Percentiles rank a stretch among this genome's conserved stretches.
phyloP scores from a whole-genome alignment of 768 basidiomycete species.

The Russula olivacea region DNA sequence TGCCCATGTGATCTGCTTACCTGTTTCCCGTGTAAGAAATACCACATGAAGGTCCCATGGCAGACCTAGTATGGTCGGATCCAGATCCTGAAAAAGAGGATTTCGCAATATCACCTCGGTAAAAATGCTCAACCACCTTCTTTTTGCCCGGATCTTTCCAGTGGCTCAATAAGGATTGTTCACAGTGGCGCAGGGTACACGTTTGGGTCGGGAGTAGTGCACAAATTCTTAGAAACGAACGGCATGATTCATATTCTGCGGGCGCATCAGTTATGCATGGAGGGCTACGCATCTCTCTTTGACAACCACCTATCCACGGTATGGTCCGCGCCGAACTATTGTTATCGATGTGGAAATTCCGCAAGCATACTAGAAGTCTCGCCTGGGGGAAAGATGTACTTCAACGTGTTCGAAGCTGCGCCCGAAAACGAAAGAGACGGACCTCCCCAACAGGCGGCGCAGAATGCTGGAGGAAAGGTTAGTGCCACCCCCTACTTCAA shows the following conservation, averaged over 20 bases:
- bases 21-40: constrained; percentile 60
- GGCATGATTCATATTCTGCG: constrained; percentile 96
- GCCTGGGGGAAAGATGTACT: constrained; percentile 80
- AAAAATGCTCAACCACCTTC: constrained; percentile 24
- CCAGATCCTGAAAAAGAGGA: constrained; percentile 99
- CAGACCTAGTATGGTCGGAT: constrained; percentile 99
- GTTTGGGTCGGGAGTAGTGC: constrained; percentile 95
- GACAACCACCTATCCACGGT: constrained; percentile 94
- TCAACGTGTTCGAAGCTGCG: constrained; percentile 98
- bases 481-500: constrained; percentile 19
- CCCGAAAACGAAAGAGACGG: constrained; percentile 97
- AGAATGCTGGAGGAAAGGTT: constrained; percentile 70
- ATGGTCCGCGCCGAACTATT: constrained; percentile 98
- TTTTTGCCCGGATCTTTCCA: constrained; percentile 21
- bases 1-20: constrained; percentile 4
- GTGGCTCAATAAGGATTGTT: constrained; percentile 4
- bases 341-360: constrained; percentile 96
- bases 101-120: constrained; percentile 98
- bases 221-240: constrained; percentile 95
- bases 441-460: constrained; percentile 69
- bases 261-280: constrained; percentile 99
- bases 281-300: constrained; percentile 96
- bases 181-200: constrained; percentile 95
- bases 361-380: constrained; percentile 96
- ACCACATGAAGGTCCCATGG: constrained; percentile 99